phyloP scores from a whole-genome alignment of 2,329 filamentous ascomycete species.

The Ceratocystis destructans region DNA sequence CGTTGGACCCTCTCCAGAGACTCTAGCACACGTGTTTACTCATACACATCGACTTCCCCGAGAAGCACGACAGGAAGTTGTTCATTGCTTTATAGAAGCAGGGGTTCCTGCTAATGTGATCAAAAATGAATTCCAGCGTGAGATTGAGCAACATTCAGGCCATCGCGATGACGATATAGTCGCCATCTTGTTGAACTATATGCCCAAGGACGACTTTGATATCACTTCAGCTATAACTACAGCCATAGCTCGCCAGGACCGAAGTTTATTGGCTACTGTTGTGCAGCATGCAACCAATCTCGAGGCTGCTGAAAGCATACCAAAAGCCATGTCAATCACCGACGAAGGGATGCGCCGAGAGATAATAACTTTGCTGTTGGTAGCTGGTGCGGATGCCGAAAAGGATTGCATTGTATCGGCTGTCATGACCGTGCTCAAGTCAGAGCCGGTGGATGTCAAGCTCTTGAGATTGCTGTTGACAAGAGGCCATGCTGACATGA shows the following conservation, averaged over 20 bases:
- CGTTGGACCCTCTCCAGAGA: constrained; percentile 34
- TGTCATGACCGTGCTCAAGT: constrained; percentile 31
- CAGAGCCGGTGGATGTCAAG: constrained; percentile 36
- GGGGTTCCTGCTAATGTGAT: constrained; percentile 35
- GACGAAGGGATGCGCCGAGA: constrained; percentile 33
- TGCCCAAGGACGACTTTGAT: constrained; percentile 42
- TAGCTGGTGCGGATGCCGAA: constrained; percentile 32
- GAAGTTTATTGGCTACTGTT: constrained; percentile 33
- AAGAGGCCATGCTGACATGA: constrained; percentile 40
- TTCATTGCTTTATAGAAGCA: constrained; percentile 36
- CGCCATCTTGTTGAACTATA: constrained; percentile 37
- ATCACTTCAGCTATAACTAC: constrained; percentile 36
- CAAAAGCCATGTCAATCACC: constrained; percentile 33
- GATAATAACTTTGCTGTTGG: constrained; percentile 36
- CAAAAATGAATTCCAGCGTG: constrained; percentile 37
- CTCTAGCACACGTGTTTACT: constrained; percentile 37
- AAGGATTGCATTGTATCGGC: constrained; percentile 32
- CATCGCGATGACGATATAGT: constrained; percentile 39
- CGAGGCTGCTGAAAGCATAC: constrained; percentile 36
- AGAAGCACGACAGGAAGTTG: constrained; percentile 34
- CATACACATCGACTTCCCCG: constrained; percentile 32
- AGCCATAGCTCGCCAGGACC: constrained; percentile 36
- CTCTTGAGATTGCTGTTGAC: constrained; percentile 37
- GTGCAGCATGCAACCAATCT: constrained; percentile 35
- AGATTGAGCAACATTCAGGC: constrained; percentile 36